These are phyloP conservation scores for Cercospora sesami DNA, from an alignment of 2,329 filamentous ascomycete species.

Conservation along the genomic window DNA sequence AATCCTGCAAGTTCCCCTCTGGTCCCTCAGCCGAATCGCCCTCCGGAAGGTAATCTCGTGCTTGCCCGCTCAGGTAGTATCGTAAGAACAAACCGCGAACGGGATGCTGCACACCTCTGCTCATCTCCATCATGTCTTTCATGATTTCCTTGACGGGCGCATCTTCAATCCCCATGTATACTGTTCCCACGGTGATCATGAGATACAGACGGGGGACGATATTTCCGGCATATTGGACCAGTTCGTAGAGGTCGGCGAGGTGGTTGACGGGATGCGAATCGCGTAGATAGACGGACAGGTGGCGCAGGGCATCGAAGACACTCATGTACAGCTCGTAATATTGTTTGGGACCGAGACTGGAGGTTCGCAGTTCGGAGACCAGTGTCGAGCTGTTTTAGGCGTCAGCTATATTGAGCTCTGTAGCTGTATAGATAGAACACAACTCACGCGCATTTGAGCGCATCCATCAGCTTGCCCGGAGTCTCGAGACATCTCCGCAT, in stretches of 20 bases:
- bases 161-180: conserved; percentile 98
- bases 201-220: conserved; percentile 95
- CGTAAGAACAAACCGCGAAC: conserved; percentile 91
- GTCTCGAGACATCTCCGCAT: conserved; percentile 99
- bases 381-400: conserved; percentile 74
- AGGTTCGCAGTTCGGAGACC: conserved; percentile 96
- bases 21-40: conserved; percentile 78
- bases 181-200: conserved; percentile 98
- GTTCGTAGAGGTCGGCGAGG: conserved; percentile 94
- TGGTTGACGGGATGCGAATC: conserved; percentile 98
- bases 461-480: conserved; percentile 98
- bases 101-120: conserved; percentile 92
- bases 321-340: conserved; percentile 99
- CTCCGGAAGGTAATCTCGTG: conserved; percentile 80
- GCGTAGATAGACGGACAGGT: conserved; percentile 92
- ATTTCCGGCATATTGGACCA: conserved; percentile 97
- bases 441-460: conserved; percentile 94
- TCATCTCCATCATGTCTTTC: conserved; percentile 99
- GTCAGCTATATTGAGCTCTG: conserved; percentile 32
- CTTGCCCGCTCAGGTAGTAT: conserved; percentile 95
- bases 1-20: conserved; percentile 93
- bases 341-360: conserved; percentile 96
- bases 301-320: conserved; percentile 94
- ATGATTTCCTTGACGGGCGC: conserved; percentile 99
- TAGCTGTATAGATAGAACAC: neutral